A percentile compares a stretch with the other conserved stretches of the same genome.
Conservation (phyloP, 345 rosid species). For the Litchi chinensis region DNA sequence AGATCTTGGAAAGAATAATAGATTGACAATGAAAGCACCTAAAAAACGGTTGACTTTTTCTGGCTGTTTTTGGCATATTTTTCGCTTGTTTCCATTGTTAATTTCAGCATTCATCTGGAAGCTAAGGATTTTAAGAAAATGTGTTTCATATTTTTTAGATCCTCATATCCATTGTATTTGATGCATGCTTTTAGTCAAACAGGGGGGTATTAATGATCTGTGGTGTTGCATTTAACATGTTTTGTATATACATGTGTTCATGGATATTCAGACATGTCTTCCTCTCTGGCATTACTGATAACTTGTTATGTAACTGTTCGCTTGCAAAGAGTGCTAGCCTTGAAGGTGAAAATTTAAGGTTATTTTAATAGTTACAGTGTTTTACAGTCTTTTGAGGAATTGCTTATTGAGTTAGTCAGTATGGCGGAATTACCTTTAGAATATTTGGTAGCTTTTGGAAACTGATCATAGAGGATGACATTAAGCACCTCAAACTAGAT, state of each 20-base stretch:
- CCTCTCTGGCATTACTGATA: neutral
- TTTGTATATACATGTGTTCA: neutral
- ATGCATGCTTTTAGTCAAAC: neutral
- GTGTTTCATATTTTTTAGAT: neutral
- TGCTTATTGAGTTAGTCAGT: neutral
- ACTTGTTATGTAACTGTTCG: neutral
- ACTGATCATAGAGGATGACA: slow-evolving; percentile 5
- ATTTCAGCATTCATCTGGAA: neutral
- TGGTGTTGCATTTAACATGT: neutral
- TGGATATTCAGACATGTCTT: neutral
- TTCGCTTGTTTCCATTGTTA: neutral
- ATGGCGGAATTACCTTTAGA: neutral
- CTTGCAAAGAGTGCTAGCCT: neutral
- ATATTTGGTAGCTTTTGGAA: neutral
- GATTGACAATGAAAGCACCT: neutral
- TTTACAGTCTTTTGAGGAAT: neutral
- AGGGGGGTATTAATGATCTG: neutral
- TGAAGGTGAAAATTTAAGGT: neutral
- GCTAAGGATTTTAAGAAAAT: neutral
- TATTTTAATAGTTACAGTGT: neutral
- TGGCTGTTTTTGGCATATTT: neutral
- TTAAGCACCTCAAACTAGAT: neutral
- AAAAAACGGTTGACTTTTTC: neutral
- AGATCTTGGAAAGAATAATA: neutral
- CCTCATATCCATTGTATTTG: neutral